Base-by-base conservation (phyloP, 2,329 filamentous ascomycete genomes). In the Metarhizium rileyi region DNA sequence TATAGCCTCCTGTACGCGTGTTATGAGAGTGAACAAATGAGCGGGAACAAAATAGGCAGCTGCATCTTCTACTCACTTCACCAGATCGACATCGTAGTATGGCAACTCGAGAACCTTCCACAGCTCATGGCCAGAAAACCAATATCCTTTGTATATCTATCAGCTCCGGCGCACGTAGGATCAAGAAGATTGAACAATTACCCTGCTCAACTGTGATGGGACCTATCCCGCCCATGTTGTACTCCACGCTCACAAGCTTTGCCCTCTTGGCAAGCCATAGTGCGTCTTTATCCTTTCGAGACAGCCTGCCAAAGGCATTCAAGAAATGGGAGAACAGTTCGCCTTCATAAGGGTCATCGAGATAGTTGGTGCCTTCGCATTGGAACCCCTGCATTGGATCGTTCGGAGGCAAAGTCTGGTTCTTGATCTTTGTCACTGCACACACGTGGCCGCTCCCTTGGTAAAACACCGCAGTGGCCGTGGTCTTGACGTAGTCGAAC, bases 321-420 rank as follows among this genome's bases (percentile, higher is more conserved):
- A 72, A 54, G 49, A 67, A 71, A 40, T 64, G 70, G 0, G 66
- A 66, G 33, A 72, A 63, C 0, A 71, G 61, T 52, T 72, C 69
- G 41, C 69, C 69, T 50, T 72, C 69, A 42, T 69, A 71, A 1
- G 69, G 69, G 46, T 71, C 69, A 41, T 72, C 64, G 2, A 72
- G 59, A 18, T 59, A 58, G 1, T 54, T 56, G 5, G 50, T 55
- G 30, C 58, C 61, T 52, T 71, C 67, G 49, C 69, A 71, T 30
- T 56, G 52, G 53, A 71, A 71, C 1, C 54, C 53, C 47, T 65
- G 63, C 18, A 56, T 47, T 1, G 59, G 41, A 22, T 64, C 49
- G 0, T 55, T 43, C 53, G 68, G 58, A 0, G 61, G 55, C 1
- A 66, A 57, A 2, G 55, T 55, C 55, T 70, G 66, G 44, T 70